A percentile compares a stretch with the other conserved stretches of the same genome.
Conservation (phyloP, 371 early-diverging fungal genomes). For the Syncephalastrum racemosum region DNA sequence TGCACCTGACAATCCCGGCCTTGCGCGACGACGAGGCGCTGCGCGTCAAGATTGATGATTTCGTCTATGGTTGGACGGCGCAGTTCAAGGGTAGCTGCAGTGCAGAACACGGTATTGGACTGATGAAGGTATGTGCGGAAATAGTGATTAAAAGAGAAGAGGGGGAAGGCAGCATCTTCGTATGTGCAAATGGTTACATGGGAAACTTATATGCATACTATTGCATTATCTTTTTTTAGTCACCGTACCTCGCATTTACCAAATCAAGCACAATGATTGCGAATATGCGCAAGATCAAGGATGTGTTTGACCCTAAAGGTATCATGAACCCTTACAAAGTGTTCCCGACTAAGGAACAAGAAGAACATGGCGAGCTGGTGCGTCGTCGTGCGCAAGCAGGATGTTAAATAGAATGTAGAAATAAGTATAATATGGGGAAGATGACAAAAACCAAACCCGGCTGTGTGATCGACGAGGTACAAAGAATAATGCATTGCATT, state of each 20-base stretch:
- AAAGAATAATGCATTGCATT: too few relatives aligned
- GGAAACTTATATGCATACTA: too few relatives aligned
- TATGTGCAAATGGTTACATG: too few relatives aligned
- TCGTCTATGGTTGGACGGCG: constrained; percentile 76
- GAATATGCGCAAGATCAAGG: constrained; percentile 69
- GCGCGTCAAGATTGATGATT: constrained; percentile 80
- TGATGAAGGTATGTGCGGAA: not conserved
- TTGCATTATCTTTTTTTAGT: constrained; percentile 8
- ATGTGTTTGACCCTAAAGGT: constrained; percentile 76
- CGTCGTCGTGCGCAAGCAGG: constrained; percentile 23
- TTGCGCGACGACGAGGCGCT: constrained; percentile 49
- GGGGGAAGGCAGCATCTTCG: not conserved
- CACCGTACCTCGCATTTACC: constrained; percentile 50
- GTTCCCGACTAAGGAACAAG: constrained; percentile 38
- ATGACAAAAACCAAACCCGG: too few relatives aligned
- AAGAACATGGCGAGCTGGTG: constrained; percentile 29
- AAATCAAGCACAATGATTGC: constrained; percentile 53
- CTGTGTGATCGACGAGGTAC: too few relatives aligned
- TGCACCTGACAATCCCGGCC: constrained; percentile 88
- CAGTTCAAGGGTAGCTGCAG: constrained; percentile 55
- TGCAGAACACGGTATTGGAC: constrained; percentile 72
- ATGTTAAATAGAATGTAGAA: constrained; percentile 9
- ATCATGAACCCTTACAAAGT: constrained; percentile 87
- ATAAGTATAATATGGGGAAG: too few relatives aligned
- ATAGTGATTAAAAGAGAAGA: not conserved